Conservation (phyloP, 495 filamentous ascomycete genomes). For the Schizothecium vesticola region DNA sequence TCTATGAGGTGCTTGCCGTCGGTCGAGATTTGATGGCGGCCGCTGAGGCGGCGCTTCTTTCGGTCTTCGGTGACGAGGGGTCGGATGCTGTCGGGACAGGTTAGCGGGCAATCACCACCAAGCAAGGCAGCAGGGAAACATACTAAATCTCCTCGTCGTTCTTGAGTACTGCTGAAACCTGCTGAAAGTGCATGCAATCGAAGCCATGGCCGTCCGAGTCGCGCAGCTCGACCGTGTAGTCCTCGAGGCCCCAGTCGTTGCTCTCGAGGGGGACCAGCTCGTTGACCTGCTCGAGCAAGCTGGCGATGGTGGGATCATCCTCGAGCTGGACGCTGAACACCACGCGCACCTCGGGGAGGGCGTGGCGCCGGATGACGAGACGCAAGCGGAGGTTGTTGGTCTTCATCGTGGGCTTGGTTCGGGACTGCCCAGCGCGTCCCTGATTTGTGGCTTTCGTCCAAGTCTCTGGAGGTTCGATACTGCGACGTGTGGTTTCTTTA, state of each 20-base stretch:
- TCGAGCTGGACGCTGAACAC: conserved; percentile 63
- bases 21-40: conserved; percentile 74
- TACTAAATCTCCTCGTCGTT: conserved; percentile 84
- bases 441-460: background rate
- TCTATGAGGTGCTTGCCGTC: conserved; percentile 84
- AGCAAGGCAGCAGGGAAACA: conserved; percentile 18
- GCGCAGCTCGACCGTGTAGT: conserved; percentile 80
- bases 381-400: conserved; percentile 65
- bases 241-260: conserved; percentile 79
- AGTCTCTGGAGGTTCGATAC: background rate
- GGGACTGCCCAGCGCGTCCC: background rate
- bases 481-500: background rate
- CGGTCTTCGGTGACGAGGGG: conserved; percentile 72
- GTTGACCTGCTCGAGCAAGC: conserved; percentile 78
- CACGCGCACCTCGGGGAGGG: conserved; percentile 67
- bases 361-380: conserved; percentile 73
- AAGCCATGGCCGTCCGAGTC: conserved; percentile 54
- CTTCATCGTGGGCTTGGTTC: conserved; percentile 19
- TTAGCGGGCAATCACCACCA: background rate
- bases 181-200: conserved; percentile 86
- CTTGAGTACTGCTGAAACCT: conserved; percentile 61
- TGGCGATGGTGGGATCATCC: conserved; percentile 63
- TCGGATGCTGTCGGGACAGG: conserved; percentile 60
- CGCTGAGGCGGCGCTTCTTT: conserved; percentile 65
- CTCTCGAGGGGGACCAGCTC: conserved; percentile 80